A percentile compares a stretch with the other conserved stretches of the same genome.
Conservation (phyloP, 1,139 yeast species). For the Hemisphaericaspora lyxosophila region DNA sequence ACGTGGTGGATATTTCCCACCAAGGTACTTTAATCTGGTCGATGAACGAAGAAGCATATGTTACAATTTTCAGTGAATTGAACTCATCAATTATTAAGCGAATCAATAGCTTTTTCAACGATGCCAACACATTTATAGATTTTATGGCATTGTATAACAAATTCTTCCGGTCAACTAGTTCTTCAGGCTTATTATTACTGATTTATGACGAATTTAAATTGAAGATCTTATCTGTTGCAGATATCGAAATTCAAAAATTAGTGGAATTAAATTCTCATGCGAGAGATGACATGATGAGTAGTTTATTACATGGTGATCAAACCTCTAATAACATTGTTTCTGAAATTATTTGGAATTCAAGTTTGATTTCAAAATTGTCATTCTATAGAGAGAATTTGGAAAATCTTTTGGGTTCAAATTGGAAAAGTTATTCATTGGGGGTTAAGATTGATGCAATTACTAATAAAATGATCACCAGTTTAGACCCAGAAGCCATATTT, state of each 20-base stretch:
- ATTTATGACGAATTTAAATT: constrained; percentile 40
- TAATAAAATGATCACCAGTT: constrained; percentile 39
- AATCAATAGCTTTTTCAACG: constrained; percentile 26
- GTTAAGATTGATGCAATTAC: constrained; percentile 57
- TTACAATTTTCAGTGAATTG: constrained; percentile 21
- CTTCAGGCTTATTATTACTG: constrained; percentile 22
- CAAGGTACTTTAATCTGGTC: constrained; percentile 37
- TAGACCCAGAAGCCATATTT: constrained; percentile 44
- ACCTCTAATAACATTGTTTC: background rate
- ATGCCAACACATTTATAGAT: constrained; percentile 30
- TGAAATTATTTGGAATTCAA: constrained; percentile 22
- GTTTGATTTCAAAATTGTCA: constrained; percentile 21
- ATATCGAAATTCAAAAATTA: constrained; percentile 26
- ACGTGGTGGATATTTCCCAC: constrained; percentile 34
- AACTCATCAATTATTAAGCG: constrained; percentile 23
- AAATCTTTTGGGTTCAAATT: constrained; percentile 61
- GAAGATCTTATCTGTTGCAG: constrained; percentile 31
- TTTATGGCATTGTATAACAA: constrained; percentile 29
- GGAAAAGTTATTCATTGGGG: constrained; percentile 78
- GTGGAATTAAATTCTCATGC: constrained; percentile 8
- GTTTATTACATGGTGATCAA: background rate
- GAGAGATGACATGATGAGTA: background rate
- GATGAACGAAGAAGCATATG: constrained; percentile 30
- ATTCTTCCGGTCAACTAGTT: constrained; percentile 16
- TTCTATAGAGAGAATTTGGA: constrained; percentile 22